A percentile compares a stretch with the other conserved stretches of the same genome.
Conservation (phyloP, 805 yeast species). For the Nakazawaea siamensis region DNA sequence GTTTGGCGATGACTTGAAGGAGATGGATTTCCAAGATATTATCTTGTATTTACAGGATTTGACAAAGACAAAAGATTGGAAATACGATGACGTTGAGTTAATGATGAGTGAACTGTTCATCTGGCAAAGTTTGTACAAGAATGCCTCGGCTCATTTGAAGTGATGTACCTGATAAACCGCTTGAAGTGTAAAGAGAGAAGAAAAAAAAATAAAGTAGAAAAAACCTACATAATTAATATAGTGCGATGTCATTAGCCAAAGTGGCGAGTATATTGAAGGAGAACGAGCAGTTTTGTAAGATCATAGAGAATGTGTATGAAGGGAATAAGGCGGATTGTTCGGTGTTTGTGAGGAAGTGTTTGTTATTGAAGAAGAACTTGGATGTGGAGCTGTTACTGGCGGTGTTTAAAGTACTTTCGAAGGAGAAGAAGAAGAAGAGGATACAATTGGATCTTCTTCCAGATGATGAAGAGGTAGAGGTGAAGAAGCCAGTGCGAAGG, state of each 20-base stretch:
- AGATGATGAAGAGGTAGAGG: not conserved
- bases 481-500: not conserved
- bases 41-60: slow-evolving; percentile 86
- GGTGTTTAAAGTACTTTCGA: slow-evolving; percentile 4
- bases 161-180: too few species aligned
- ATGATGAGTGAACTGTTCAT: slow-evolving; percentile 91
- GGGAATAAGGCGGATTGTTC: not conserved
- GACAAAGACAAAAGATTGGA: slow-evolving; percentile 75
- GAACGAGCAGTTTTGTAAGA: slow-evolving; percentile 5
- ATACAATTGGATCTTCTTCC: slow-evolving; percentile 1
- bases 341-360: slow-evolving; percentile 1
- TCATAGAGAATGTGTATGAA: slow-evolving; percentile 2
- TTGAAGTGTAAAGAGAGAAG: too few species aligned
- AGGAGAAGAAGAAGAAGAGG: slow-evolving; percentile 4
- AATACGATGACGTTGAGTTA: slow-evolving; percentile 83
- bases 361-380: slow-evolving; percentile 4
- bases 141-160: slow-evolving; percentile 81
- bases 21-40: slow-evolving; percentile 91
- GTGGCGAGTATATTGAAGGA: slow-evolving; percentile 1
- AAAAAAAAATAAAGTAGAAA: too few species aligned
- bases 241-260: not conserved
- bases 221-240: too few species aligned
- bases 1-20: slow-evolving; percentile 71
- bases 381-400: not conserved
- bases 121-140: slow-evolving; percentile 90